phyloP scores from a whole-genome alignment of 352 stramenopile species.

The Phytophthora tentaculata region DNA sequence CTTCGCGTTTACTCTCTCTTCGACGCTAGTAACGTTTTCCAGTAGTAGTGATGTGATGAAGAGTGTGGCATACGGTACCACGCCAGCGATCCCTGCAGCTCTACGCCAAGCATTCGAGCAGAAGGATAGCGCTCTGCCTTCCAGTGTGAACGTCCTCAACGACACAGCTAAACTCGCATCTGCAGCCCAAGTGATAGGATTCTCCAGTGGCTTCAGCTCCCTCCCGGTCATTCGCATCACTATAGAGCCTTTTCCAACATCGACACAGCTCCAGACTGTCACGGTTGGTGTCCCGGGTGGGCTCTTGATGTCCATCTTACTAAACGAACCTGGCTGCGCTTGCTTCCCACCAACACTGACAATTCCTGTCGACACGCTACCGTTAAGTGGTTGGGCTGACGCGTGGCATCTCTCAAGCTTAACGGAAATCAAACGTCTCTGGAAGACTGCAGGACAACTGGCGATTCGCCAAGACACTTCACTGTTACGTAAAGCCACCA shows the following conservation, averaged over 20 bases:
- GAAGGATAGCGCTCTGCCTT: constrained; percentile 34
- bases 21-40: constrained; percentile 11
- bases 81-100: constrained; percentile 24
- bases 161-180: constrained; percentile 32
- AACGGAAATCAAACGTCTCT: constrained; percentile 34
- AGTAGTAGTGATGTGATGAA: constrained; percentile 28
- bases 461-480: constrained; percentile 36
- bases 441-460: constrained; percentile 27
- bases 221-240: constrained; percentile 41
- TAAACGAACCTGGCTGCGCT: constrained; percentile 43
- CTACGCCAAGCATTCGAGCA: constrained; percentile 39
- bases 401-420: constrained; percentile 49
- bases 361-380: constrained; percentile 31
- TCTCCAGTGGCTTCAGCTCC: constrained; percentile 29
- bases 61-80: constrained; percentile 25
- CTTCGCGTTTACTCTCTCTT: constrained; percentile 43
- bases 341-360: constrained; percentile 31
- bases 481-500: constrained; percentile 45
- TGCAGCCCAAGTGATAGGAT: constrained; percentile 29
- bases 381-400: constrained; percentile 60
- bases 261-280: constrained; percentile 14
- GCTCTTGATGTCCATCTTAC: constrained; percentile 26
- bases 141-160: constrained; percentile 26
- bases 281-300: constrained; percentile 40
- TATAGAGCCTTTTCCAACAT: constrained; percentile 28